These are phyloP conservation scores for Erysimum cheiri DNA, from an alignment of 441 rosid species.

Conservation along the genomic window DNA sequence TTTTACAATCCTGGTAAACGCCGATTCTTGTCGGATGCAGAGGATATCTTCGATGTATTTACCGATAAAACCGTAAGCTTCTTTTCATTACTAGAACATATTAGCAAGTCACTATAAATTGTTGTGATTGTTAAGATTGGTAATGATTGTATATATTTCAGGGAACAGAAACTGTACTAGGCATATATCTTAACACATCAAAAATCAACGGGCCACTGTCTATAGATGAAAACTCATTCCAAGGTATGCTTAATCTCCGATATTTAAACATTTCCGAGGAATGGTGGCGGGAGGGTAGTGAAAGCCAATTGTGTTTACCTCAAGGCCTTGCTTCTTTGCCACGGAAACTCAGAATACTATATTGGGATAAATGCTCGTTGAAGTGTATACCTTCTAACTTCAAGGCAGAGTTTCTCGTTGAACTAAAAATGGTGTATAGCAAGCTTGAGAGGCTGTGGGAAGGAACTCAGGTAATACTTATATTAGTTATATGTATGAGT, in stretches of 20 bases:
- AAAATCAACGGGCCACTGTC: background rate
- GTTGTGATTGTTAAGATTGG: background rate
- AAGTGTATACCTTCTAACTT: too few species aligned
- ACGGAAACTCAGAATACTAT: background rate
- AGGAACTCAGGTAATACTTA: background rate
- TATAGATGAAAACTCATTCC: background rate
- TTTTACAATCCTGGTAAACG: too few species aligned
- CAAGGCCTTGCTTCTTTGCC: background rate
- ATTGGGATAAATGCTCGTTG: too few species aligned
- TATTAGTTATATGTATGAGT: too few species aligned
- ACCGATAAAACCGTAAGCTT: too few species aligned
- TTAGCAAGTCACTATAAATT: background rate
- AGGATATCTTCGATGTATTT: too few species aligned
- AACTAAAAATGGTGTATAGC: background rate
- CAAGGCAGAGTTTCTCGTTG: too few species aligned
- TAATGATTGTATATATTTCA: background rate
- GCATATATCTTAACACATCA: background rate
- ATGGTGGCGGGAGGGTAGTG: background rate
- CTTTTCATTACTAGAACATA: background rate
- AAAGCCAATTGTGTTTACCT: background rate
- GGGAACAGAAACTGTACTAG: background rate
- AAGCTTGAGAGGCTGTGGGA: background rate
- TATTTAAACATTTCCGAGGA: background rate
- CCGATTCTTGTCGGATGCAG: too few species aligned
- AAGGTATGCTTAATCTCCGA: background rate